These are phyloP conservation scores for Tothia fuscella DNA, from an alignment of 2,329 filamentous ascomycete genomes.

Conservation along the genomic window DNA sequence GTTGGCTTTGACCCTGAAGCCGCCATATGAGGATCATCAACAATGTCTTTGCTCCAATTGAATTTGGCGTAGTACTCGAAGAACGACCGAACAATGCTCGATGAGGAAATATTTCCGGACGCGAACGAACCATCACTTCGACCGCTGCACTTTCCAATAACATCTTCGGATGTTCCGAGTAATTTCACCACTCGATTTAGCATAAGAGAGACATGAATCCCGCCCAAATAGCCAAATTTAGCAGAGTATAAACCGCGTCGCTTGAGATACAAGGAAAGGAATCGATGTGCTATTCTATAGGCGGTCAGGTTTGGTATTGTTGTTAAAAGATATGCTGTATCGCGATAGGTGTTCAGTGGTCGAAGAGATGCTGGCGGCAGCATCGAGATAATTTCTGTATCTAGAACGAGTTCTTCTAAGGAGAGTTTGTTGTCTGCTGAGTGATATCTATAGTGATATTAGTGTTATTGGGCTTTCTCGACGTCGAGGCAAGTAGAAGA, in stretches of 20 bases:
- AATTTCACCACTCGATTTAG: conserved; percentile 49
- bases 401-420: background rate
- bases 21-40: conserved; percentile 47
- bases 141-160: conserved; percentile 20
- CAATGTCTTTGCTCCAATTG: conserved; percentile 43
- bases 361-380: conserved; percentile 44
- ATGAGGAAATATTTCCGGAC: too few species aligned
- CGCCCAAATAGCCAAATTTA: conserved; percentile 53
- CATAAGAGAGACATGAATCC: conserved; percentile 52
- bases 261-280: conserved; percentile 51
- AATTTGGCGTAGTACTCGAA: conserved; percentile 51
- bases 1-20: conserved; percentile 19
- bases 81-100: conserved; percentile 38
- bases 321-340: conserved; percentile 47
- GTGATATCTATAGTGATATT: too few species aligned
- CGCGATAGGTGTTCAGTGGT: conserved; percentile 53
- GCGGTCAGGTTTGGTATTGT: conserved; percentile 47
- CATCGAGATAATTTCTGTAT: conserved; percentile 12
- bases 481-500: too few species aligned
- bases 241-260: conserved; percentile 51
- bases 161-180: conserved; percentile 24
- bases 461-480: too few species aligned
- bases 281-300: conserved; percentile 47
- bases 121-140: too few species aligned
- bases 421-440: too few species aligned